Base-by-base conservation (phyloP, 2,329 filamentous ascomycete genomes). In the Magnaporthiopsis poae region DNA sequence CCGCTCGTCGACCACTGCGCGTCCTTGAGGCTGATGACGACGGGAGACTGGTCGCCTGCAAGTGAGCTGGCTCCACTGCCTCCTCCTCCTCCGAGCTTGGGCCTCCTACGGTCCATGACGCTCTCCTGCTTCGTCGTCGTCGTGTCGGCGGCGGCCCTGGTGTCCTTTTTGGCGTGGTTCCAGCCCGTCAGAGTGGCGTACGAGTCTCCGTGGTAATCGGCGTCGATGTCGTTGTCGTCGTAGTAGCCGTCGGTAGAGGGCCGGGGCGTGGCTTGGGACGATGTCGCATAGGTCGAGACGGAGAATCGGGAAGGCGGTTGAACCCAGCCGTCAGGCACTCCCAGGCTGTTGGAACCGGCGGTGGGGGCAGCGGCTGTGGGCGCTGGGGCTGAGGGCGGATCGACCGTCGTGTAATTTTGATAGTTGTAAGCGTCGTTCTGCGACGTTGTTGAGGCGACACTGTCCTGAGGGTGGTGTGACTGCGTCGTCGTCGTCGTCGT, bases 241-340 rank as follows among this genome's bases (percentile, higher is more conserved):
- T 60, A 13, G 25, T 69, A 36, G 35, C 68, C 69, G 63, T 65
- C 29, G 13, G 56, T 18, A 7, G 63, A 36, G 21, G 52, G 52
- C 7, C 21, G 29, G 8, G 65, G 61, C 61, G 75, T 80, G 25
- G 76, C 79, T 15, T 77, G 75, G 61, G 80, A 75, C 5, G 84
- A 82, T 1, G 86, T 84, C 31, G 83, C 81, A 71, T 84, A 87
- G 1, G 86, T 89, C 9, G 85, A 87, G 69, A 84, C 79, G 75
- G 86, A 90, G 74, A 89, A 90, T 62, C 84, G 83, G 63, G 86
- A 89, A 2, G 79, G 75, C 7, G 85, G 84, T 67, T 85, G 82
- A 15, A 78, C 75, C 79, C 81, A 82, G 56, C 81, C 72, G 61
- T 79, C 76, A 63, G 29, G 25, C 5, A 21, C n/a, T 18, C 29